phyloP scores from a whole-genome alignment of 2,329 filamentous ascomycete species.

The Elsinoe fawcettii region DNA sequence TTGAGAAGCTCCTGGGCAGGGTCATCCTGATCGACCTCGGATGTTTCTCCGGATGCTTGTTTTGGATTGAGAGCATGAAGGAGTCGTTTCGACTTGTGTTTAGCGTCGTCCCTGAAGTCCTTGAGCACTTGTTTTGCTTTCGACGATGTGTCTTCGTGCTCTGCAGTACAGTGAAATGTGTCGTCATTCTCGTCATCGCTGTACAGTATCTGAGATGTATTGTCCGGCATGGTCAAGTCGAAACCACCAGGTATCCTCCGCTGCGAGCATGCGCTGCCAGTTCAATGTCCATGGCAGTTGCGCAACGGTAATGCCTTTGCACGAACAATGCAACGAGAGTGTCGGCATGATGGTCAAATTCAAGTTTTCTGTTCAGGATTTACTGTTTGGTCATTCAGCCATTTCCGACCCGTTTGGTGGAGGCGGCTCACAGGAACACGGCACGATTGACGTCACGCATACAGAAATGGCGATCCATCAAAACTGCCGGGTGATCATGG shows the following conservation, averaged over 20 bases:
- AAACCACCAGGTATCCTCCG: background rate
- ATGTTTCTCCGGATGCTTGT: background rate
- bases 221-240: background rate
- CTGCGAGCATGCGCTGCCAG: background rate
- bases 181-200: background rate
- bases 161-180: background rate
- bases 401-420: background rate
- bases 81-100: slow-evolving; percentile 18
- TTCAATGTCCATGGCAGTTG: background rate
- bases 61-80: slow-evolving; percentile 10
- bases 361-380: background rate
- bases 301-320: background rate
- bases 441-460: background rate
- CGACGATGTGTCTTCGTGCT: background rate
- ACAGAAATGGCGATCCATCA: background rate
- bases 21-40: slow-evolving; percentile 11
- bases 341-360: background rate
- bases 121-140: slow-evolving; percentile 16
- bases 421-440: background rate
- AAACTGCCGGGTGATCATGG: background rate
- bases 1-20: slow-evolving; percentile 15
- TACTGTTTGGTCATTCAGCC: background rate
- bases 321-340: background rate
- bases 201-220: background rate
- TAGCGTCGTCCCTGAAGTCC: slow-evolving; percentile 16